Evolutionary conservation across 2,329 filamentous ascomycete species (phyloP).

Genomic region (Beauveria varroae): DNA sequence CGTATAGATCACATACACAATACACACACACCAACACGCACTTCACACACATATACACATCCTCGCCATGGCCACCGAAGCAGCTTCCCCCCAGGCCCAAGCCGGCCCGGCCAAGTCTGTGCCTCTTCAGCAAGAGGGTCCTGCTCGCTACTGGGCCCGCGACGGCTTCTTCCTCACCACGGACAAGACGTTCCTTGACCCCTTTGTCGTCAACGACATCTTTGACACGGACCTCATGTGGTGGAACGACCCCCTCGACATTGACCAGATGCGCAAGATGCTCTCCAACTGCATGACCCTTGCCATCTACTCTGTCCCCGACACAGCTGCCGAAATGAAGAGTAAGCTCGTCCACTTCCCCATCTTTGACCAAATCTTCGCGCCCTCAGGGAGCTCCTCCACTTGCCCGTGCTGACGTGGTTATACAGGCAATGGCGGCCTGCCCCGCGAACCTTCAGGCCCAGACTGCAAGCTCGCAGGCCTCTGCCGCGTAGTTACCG

Average conservation of each 20-base stretch:
- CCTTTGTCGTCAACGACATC: slow-evolving; percentile 45
- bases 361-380: slow-evolving; percentile 12
- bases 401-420: too few species aligned
- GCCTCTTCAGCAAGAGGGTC: slow-evolving; percentile 22
- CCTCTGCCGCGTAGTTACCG: slow-evolving; percentile 54
- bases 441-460: slow-evolving; percentile 23
- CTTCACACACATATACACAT: background rate
- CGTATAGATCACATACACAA: background rate
- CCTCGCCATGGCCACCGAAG: slow-evolving; percentile 6
- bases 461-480: slow-evolving; percentile 30
- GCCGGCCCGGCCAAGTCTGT: slow-evolving; percentile 7
- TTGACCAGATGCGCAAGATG: slow-evolving; percentile 40
- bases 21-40: background rate
- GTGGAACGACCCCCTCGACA: slow-evolving; percentile 49
- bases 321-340: slow-evolving; percentile 31
- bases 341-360: slow-evolving; percentile 23
- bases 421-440: slow-evolving; percentile 23
- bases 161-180: slow-evolving; percentile 55
- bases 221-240: slow-evolving; percentile 51
- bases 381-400: slow-evolving; percentile 19
- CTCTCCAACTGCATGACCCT: slow-evolving; percentile 53
- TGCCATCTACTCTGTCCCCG: slow-evolving; percentile 43
- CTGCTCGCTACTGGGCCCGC: slow-evolving; percentile 39
- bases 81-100: slow-evolving; percentile 1
- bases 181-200: slow-evolving; percentile 47